Base-by-base conservation (phyloP, 2,329 filamentous ascomycete species). In the Didymella glomerata region DNA sequence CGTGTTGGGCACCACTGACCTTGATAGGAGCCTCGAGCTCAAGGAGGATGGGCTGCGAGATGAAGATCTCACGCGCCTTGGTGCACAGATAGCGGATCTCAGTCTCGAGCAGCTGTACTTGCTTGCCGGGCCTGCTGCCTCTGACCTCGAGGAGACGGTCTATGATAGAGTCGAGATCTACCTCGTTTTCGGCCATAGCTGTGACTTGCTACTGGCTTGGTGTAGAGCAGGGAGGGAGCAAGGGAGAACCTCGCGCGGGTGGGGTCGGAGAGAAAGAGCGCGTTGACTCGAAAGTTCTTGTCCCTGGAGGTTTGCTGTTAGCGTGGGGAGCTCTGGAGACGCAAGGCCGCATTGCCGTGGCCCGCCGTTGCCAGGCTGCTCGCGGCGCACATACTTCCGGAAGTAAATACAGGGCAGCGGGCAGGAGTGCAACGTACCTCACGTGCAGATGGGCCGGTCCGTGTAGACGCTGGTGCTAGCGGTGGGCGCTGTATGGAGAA, bases 161-260 rank as follows among this genome's bases (percentile, higher is more conserved):
- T 85, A 99, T 98, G 88, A 98, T 97, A 76, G 93, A 97, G 82
- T 99, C 95, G 83, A 99, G 87, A 84, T 98, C 94, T 83, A 98
- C 92, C 82, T 98, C 94, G 82, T 92, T 86, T 81, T 91, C 89
- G 79, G 88, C 88, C 89, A 91, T 91, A 77, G 78, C 81, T 79
- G 78, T 74, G 73, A 60, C 72, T 73, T 73, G 78, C 72, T 74
- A 66, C 62, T 62, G 69, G 70, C 68, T 53, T 57, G 51, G 60
- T 54, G 60, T 60, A 62, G 58, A 58, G 63, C 66, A 62, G 48
- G 48, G 53, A 64, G 62, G 67, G 64, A 68, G 70, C 71, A 73
- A 74, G 69, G 72, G 65, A 65, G 65, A 58, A 66, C 73, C 73
- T 76, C 73, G 73, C 72, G 69, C 69, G 73, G 67, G 66, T 67